These are phyloP conservation scores for Flaveria floridana DNA, from an alignment of 140 eudicot genomes.

Conservation along the genomic window DNA sequence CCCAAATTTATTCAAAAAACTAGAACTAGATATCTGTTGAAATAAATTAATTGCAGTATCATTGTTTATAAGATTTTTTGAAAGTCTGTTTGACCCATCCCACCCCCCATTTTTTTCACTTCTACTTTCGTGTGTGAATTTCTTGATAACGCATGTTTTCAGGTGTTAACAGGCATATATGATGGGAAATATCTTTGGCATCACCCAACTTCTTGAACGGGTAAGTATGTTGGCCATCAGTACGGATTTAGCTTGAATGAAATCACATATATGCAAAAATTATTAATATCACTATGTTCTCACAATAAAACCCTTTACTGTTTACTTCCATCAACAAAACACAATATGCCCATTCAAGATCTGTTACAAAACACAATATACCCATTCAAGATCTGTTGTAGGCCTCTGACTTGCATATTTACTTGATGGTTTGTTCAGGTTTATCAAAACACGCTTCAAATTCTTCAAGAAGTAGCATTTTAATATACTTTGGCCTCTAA, in stretches of 20 bases:
- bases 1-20: too few relatives aligned
- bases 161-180: slow-evolving; percentile 90
- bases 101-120: background rate
- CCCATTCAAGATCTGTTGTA: too few relatives aligned
- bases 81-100: too few relatives aligned
- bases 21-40: too few relatives aligned
- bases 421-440: slow-evolving; percentile 48
- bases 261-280: background rate
- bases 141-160: slow-evolving; percentile 1
- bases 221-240: slow-evolving; percentile 28
- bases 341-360: too few relatives aligned
- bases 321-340: too few relatives aligned
- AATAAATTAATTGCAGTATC: too few relatives aligned
- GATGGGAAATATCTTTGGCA: slow-evolving; percentile 73
- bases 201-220: slow-evolving; percentile 98
- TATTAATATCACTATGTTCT: background rate
- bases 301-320: too few relatives aligned
- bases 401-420: slow-evolving; percentile 19
- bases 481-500: slow-evolving; percentile 32
- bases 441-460: slow-evolving; percentile 82
- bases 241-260: background rate
- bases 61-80: background rate
- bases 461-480: slow-evolving; percentile 87
- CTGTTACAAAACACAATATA: too few relatives aligned
- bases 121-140: background rate